phyloP scores from a whole-genome alignment of 257 asterid genomes.

The Jasminum sambac region DNA sequence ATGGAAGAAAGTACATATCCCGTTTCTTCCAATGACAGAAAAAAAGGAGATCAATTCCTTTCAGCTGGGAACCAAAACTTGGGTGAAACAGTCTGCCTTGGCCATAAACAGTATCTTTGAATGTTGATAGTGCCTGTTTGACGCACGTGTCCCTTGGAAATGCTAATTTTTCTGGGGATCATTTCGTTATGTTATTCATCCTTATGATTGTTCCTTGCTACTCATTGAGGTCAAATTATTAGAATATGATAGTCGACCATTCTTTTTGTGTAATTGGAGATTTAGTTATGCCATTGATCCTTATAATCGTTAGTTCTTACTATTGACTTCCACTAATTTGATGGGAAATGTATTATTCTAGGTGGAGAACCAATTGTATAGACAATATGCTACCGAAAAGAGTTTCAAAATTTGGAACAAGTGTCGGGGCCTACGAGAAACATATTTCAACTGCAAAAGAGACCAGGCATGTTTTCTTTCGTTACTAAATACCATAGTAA shows the following conservation, averaged over 20 bases:
- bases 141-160: too few relatives aligned
- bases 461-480: conserved; percentile 58
- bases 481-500: not conserved
- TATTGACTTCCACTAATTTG: not conserved
- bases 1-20: too few relatives aligned
- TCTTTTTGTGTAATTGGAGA: not conserved
- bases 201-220: too few relatives aligned
- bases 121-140: too few relatives aligned
- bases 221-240: not conserved
- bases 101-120: too few relatives aligned
- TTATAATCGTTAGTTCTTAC: conserved; percentile 16
- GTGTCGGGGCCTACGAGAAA: conserved; percentile 92
- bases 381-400: conserved; percentile 79
- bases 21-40: too few relatives aligned
- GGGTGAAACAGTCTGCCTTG: too few relatives aligned
- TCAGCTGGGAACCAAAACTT: too few relatives aligned
- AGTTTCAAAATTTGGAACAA: conserved; percentile 73
- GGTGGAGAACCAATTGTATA: conserved; percentile 73
- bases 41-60: too few relatives aligned
- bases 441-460: conserved; percentile 94
- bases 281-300: not conserved
- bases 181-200: too few relatives aligned
- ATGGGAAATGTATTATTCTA: conserved; percentile 27
- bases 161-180: too few relatives aligned
- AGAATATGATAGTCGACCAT: not conserved